Conservation (phyloP, 257 asterid species). For the Solanum rostratum region DNA sequence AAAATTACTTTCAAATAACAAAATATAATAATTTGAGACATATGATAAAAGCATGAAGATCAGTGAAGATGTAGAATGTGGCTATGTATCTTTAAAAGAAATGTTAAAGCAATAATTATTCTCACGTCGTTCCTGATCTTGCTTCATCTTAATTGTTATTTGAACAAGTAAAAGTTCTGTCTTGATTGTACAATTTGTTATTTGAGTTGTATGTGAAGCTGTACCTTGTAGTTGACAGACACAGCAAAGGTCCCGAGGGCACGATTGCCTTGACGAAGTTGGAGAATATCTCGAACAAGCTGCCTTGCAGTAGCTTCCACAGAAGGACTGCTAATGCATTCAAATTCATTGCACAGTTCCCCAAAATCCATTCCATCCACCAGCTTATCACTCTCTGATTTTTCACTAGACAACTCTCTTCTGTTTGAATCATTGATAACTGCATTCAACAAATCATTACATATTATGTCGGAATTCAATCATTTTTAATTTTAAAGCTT, state of each 20-base stretch:
- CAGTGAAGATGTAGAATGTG: no score
- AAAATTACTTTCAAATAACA: no score
- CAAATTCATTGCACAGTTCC: conserved; percentile 80
- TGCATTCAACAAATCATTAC: conserved; percentile 16
- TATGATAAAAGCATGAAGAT: no score
- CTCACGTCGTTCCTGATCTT: no score
- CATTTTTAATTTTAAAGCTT: no score
- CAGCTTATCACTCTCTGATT: conserved; percentile 36
- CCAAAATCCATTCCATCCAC: conserved; percentile 86
- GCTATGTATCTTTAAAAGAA: no score
- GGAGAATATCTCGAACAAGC: conserved; percentile 71
- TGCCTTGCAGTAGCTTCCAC: conserved; percentile 89
- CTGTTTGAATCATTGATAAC: conserved; percentile 51
- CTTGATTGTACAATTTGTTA: no score
- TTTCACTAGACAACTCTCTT: conserved; percentile 25
- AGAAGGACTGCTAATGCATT: conserved; percentile 82
- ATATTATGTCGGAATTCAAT: neutral
- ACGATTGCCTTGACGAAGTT: conserved; percentile 76
- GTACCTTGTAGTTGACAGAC: conserved; percentile 72
- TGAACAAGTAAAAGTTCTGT: no score
- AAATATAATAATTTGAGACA: no score
- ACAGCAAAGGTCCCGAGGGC: conserved; percentile 60
- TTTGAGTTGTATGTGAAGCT: no score
- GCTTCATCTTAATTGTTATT: no score
- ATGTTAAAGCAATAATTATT: no score